These are phyloP conservation scores for Apiospora phragmitis DNA, from an alignment of 2,329 filamentous ascomycete genomes.

Conservation along the genomic window DNA sequence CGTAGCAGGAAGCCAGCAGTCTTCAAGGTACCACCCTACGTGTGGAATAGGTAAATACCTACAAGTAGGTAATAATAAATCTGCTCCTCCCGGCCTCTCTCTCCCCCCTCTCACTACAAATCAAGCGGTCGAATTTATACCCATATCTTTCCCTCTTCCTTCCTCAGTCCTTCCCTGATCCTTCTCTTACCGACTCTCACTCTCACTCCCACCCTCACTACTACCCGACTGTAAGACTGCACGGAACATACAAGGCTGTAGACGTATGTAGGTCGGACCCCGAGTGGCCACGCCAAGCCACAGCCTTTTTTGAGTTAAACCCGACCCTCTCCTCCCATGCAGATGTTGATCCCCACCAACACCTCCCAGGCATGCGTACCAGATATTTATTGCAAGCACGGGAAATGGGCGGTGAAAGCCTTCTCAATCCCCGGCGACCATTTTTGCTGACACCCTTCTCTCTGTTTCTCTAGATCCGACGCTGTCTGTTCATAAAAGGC, in stretches of 20 bases:
- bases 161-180: neutral
- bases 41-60: too few relatives aligned
- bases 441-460: neutral
- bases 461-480: neutral
- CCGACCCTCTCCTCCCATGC: neutral
- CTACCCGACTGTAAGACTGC: neutral
- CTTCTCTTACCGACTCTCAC: neutral
- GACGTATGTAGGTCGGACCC: neutral
- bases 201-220: neutral
- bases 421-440: neutral
- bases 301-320: neutral
- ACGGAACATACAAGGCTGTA: neutral
- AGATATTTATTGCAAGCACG: neutral
- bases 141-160: neutral
- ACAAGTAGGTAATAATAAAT: neutral
- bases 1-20: neutral
- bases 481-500: neutral
- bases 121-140: neutral
- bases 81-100: neutral
- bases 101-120: neutral
- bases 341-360: constrained; percentile 15
- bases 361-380: neutral
- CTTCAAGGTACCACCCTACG: neutral
- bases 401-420: constrained; percentile 6
- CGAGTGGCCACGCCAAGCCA: neutral